Percentiles rank a stretch among this genome's conserved stretches.
Conservation (phyloP, 306 rosid species). For the Nissolia schottii region DNA sequence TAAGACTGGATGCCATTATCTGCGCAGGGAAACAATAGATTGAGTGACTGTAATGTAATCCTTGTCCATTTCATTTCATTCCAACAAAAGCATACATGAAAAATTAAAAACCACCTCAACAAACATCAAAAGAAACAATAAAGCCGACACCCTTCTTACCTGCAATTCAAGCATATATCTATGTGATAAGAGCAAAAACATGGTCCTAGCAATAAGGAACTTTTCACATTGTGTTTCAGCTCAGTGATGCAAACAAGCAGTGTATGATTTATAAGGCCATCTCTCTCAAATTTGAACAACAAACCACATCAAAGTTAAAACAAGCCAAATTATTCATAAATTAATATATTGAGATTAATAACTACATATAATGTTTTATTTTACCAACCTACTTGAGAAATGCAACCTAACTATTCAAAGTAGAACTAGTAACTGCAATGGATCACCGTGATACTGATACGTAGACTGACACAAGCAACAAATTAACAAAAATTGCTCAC, state of each 20-base stretch:
- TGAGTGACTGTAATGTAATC: background rate
- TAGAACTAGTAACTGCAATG: background rate
- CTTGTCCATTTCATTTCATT: background rate
- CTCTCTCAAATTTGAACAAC: background rate
- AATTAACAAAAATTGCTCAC: background rate
- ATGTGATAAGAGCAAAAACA: background rate
- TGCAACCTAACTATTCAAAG: background rate
- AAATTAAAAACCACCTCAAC: background rate
- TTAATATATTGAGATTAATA: background rate
- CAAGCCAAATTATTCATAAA: background rate
- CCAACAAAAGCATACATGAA: background rate
- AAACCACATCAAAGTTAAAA: background rate
- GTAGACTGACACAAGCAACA: background rate
- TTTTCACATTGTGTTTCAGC: background rate
- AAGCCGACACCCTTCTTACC: background rate
- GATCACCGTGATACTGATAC: background rate
- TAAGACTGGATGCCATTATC: constrained; percentile 99
- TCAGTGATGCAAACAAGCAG: constrained; percentile 7
- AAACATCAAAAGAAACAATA: background rate
- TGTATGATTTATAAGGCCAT: background rate
- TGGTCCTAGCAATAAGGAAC: background rate
- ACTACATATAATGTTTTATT: background rate
- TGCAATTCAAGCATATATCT: background rate
- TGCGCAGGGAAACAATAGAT: constrained; percentile 20
- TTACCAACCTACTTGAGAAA: background rate